Evolutionary conservation across 192 early-diverging fungal species (phyloP).

Genomic region (Physocladia obscura): DNA sequence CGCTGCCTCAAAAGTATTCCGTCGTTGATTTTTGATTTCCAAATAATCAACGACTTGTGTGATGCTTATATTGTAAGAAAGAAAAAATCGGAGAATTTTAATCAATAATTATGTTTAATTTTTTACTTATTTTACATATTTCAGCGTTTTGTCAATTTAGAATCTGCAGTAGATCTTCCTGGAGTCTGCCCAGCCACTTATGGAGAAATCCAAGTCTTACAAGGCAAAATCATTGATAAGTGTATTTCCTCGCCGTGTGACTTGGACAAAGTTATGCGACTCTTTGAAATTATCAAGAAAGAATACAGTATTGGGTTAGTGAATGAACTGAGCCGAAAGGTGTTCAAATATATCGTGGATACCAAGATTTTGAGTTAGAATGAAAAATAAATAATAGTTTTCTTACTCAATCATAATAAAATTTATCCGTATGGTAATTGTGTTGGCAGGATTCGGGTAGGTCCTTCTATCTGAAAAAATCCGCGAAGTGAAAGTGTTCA

Average conservation of each 20-base stretch:
- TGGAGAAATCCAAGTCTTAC: conserved; percentile 2
- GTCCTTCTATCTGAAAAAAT: too few relatives aligned
- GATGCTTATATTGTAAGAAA: not conserved
- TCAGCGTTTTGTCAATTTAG: not conserved
- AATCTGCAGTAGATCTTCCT: not conserved
- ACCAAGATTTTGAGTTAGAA: too few relatives aligned
- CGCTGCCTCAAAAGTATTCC: not conserved
- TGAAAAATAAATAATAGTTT: too few relatives aligned
- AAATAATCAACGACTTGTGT: not conserved
- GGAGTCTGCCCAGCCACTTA: not conserved
- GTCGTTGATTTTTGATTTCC: not conserved
- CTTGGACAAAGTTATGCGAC: conserved; percentile 6
- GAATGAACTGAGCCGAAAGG: too few relatives aligned
- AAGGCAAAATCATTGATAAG: conserved; percentile 1
- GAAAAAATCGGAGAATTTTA: not conserved
- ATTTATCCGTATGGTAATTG: too few relatives aligned
- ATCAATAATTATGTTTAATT: not conserved
- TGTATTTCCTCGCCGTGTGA: not conserved
- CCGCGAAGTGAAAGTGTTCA: too few relatives aligned
- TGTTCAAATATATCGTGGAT: too few relatives aligned
- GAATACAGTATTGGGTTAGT: not conserved
- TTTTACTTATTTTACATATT: not conserved
- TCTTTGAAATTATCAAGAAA: conserved; percentile 13
- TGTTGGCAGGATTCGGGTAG: too few relatives aligned
- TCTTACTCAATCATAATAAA: too few relatives aligned